Conservation (phyloP, 2,329 filamentous ascomycete genomes). For the Rhynchosporium graminicola region DNA sequence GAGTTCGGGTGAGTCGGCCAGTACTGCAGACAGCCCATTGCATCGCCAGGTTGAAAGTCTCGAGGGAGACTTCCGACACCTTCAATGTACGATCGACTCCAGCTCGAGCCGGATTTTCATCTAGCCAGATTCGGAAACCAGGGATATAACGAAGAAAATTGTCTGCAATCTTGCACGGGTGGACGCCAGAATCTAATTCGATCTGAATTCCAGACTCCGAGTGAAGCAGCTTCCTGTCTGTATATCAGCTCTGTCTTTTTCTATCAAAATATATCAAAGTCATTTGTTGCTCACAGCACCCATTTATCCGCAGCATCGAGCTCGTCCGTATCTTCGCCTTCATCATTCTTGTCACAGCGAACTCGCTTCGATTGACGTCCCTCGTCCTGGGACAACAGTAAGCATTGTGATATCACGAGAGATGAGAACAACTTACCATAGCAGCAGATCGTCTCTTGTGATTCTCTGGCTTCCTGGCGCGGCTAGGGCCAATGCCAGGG, state of each 20-base stretch:
- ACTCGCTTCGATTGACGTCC: background rate
- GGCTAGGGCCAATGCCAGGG: background rate
- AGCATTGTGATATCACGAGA: background rate
- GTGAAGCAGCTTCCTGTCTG: constrained; percentile 6
- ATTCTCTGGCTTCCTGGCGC: background rate
- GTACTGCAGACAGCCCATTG: constrained; percentile 7
- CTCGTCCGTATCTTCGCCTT: constrained; percentile 10
- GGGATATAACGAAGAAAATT: background rate
- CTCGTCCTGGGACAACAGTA: background rate
- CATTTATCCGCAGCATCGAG: constrained; percentile 7
- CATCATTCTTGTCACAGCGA: background rate
- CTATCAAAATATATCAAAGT: background rate
- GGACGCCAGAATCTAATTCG: constrained; percentile 11
- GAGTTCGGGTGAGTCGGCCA: background rate
- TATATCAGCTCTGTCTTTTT: background rate
- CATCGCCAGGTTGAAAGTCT: constrained; percentile 9
- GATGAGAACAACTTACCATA: background rate
- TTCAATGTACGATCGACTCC: background rate
- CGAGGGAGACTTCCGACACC: background rate
- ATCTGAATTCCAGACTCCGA: constrained; percentile 3
- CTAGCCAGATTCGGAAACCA: background rate
- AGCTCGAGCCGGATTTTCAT: background rate
- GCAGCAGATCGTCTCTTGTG: background rate
- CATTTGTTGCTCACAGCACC: constrained; percentile 12
- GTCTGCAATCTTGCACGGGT: constrained; percentile 5